A percentile compares a stretch with the other conserved stretches of the same genome.
Evolutionary conservation across 257 asterid genomes (phyloP).

Genomic region (Ballota nigra): DNA sequence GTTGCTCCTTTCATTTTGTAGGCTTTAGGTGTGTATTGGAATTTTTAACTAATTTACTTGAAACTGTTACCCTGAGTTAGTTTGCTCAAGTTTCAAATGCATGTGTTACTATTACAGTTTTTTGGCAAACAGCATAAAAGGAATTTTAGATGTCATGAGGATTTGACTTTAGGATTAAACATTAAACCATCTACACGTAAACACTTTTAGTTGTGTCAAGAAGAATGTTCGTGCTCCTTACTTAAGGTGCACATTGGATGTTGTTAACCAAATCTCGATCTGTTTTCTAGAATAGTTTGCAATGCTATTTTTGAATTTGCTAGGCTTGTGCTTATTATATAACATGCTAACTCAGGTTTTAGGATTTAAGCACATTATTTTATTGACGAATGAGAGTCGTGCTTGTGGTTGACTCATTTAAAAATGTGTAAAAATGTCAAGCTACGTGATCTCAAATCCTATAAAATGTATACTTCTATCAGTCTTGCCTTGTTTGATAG

Average conservation of each 20-base stretch:
- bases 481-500: neutral
- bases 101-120: neutral
- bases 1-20: neutral
- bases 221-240: neutral
- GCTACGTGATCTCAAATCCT: neutral
- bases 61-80: neutral
- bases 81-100: neutral
- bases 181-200: neutral
- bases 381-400: neutral
- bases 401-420: neutral
- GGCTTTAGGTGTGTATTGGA: neutral
- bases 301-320: neutral
- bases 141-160: neutral
- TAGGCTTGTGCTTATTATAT: neutral
- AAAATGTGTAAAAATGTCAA: neutral
- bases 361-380: neutral
- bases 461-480: neutral
- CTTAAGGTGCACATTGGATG: neutral
- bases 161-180: neutral
- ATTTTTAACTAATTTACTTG: neutral
- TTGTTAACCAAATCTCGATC: neutral
- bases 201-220: conserved; percentile 6
- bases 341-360: neutral
- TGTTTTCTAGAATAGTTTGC: neutral
- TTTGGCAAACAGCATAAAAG: neutral